Evolutionary conservation across 257 asterid species (phyloP).

Genomic region (Rhazya stricta): DNA sequence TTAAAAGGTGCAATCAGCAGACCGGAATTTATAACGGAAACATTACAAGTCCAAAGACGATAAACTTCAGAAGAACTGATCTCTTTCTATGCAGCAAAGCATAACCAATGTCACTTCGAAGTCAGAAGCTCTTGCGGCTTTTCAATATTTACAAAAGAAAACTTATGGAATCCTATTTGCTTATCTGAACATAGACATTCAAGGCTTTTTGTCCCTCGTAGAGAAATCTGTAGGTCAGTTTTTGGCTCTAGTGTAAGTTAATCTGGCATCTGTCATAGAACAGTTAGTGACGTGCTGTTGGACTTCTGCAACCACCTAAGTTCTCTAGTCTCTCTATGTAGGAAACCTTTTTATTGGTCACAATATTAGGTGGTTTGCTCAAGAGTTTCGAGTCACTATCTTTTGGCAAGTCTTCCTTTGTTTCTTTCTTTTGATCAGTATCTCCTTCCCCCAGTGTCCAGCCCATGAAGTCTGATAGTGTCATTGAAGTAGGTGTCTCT

Average conservation of each 20-base stretch:
- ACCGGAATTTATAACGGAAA: slow-evolving; percentile 3
- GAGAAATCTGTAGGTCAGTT: slow-evolving; percentile 23
- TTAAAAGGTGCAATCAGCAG: background rate
- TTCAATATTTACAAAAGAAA: slow-evolving; percentile 25
- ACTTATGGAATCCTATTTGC: slow-evolving; percentile 16
- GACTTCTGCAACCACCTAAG: slow-evolving; percentile 77
- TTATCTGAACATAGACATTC: slow-evolving; percentile 23
- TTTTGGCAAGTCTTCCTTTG: slow-evolving; percentile 17
- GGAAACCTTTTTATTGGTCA: slow-evolving; percentile 53
- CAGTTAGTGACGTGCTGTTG: slow-evolving; percentile 68
- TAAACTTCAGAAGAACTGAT: slow-evolving; percentile 14
- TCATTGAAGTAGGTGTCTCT: slow-evolving; percentile 41
- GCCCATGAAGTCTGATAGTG: slow-evolving; percentile 46
- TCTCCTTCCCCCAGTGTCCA: slow-evolving; percentile 39
- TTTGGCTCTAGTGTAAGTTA: slow-evolving; percentile 19
- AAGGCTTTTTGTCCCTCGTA: slow-evolving; percentile 9
- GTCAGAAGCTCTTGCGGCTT: slow-evolving; percentile 9
- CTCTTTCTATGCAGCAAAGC: slow-evolving; percentile 10
- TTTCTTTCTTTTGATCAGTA: slow-evolving; percentile 26
- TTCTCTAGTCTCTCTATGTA: slow-evolving; percentile 56
- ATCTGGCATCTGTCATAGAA: slow-evolving; percentile 12
- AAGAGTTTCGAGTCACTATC: slow-evolving; percentile 20
- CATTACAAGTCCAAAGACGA: slow-evolving; percentile 15
- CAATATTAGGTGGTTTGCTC: slow-evolving; percentile 33
- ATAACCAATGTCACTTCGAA: slow-evolving; percentile 8